Evolutionary conservation across 352 stramenopile genomes (phyloP).

Genomic region (Phytopythium aichiense): DNA sequence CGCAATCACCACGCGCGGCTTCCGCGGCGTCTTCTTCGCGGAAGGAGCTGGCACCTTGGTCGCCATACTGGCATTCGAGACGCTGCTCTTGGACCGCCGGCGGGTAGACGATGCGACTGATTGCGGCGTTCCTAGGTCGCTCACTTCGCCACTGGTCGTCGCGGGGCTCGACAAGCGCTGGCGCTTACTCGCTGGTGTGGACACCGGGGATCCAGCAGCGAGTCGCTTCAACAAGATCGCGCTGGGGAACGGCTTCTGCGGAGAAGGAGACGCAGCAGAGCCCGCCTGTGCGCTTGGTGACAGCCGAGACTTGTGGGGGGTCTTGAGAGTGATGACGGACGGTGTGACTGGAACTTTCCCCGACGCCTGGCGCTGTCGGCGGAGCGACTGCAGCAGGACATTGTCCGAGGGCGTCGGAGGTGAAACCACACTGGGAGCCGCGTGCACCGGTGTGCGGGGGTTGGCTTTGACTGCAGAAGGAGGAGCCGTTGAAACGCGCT

Average conservation of each 20-base stretch:
- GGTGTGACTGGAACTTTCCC: background rate
- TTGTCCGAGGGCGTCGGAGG: background rate
- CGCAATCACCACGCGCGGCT: conserved; percentile 55
- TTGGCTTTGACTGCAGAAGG: background rate
- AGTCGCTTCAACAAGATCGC: conserved; percentile 2
- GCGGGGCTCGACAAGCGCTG: background rate
- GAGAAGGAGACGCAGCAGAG: background rate
- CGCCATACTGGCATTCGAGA: background rate
- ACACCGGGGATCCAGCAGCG: background rate
- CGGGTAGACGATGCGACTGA: background rate
- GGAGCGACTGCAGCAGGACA: background rate
- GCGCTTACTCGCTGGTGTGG: background rate
- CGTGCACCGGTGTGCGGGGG: background rate
- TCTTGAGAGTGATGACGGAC: conserved; percentile 4
- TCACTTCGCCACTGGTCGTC: background rate
- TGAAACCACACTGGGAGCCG: background rate
- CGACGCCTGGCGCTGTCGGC: background rate
- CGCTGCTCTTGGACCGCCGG: conserved; percentile 1
- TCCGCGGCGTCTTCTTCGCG: conserved; percentile 20
- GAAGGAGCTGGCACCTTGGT: conserved; percentile 4
- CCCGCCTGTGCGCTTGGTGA: background rate
- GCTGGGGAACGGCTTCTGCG: conserved; percentile 2
- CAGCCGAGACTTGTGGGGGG: background rate
- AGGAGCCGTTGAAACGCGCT: background rate
- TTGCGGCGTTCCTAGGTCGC: background rate